Conservation (phyloP, 495 filamentous ascomycete species). For the Lophiotrema nucula region DNA sequence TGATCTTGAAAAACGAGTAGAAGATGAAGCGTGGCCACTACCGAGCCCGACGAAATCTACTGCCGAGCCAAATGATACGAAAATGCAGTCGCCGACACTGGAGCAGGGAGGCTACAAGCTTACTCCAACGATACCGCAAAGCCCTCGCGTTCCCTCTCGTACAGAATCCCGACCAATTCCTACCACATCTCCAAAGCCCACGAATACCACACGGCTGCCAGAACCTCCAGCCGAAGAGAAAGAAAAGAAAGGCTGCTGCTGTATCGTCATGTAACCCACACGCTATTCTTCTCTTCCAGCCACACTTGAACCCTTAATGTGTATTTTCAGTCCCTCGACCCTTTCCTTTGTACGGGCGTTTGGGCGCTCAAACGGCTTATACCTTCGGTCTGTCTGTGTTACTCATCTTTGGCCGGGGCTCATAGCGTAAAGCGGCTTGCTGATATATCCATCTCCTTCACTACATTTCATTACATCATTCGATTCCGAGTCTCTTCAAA, state of each 20-base stretch:
- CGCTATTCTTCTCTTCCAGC: background rate
- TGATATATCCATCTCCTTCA: slow-evolving; percentile 28
- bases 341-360: slow-evolving; percentile 34
- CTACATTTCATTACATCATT: too few relatives aligned
- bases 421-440: slow-evolving; percentile 36
- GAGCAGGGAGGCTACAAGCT: slow-evolving; percentile 42
- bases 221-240: slow-evolving; percentile 36
- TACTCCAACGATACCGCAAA: slow-evolving; percentile 39
- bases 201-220: slow-evolving; percentile 35
- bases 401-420: slow-evolving; percentile 3
- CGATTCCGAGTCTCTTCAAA: background rate
- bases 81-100: slow-evolving; percentile 40
- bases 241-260: slow-evolving; percentile 40
- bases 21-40: slow-evolving; percentile 32
- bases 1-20: slow-evolving; percentile 5
- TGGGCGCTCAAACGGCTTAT: slow-evolving; percentile 5
- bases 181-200: slow-evolving; percentile 12
- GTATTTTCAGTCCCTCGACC: too few relatives aligned
- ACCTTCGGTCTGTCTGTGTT: slow-evolving; percentile 16
- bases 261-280: slow-evolving; percentile 41
- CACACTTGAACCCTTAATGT: too few relatives aligned
- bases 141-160: slow-evolving; percentile 28
- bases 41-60: slow-evolving; percentile 29
- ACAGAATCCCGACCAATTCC: slow-evolving; percentile 1
- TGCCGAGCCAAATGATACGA: slow-evolving; percentile 6